A percentile compares a stretch with the other conserved stretches of the same genome.
phyloP scores from a whole-genome alignment of 805 yeast genomes.

The Pichia scutulata region DNA sequence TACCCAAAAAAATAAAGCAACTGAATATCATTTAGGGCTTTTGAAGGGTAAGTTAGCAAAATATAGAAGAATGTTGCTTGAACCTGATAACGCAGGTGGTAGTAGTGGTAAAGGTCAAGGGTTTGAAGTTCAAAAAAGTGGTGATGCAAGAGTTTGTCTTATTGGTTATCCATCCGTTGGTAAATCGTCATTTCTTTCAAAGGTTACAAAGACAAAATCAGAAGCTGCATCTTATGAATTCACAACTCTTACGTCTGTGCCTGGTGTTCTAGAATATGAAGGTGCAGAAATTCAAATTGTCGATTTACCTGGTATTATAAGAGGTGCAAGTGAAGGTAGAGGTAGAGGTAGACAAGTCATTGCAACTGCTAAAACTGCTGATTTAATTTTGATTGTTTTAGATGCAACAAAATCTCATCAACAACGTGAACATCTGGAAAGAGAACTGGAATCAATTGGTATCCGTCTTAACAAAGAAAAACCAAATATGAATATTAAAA shows the following conservation, averaged over 20 bases:
- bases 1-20: conserved; percentile 96
- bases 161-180: conserved; percentile 99
- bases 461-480: conserved; percentile 74
- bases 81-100: conserved; percentile 69
- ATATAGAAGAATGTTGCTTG: conserved; percentile 82
- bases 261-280: conserved; percentile 89
- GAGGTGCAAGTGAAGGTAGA: conserved; percentile 94
- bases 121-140: conserved; percentile 90
- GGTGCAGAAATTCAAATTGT: conserved; percentile 97
- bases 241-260: conserved; percentile 93
- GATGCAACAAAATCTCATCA: conserved; percentile 94
- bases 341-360: conserved; percentile 97
- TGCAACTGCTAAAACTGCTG: conserved; percentile 93
- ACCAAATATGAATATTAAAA: conserved; percentile 73
- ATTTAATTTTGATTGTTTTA: conserved; percentile 82
- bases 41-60: conserved; percentile 92
- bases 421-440: conserved; percentile 79
- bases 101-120: conserved; percentile 66
- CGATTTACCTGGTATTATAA: conserved; percentile 96
- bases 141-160: conserved; percentile 91
- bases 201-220: conserved; percentile 87
- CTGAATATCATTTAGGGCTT: conserved; percentile 93
- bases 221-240: conserved; percentile 94
- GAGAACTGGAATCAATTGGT: conserved; percentile 89
- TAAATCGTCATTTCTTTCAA: conserved; percentile 81